Evolutionary conservation across 305 asterid species (phyloP).

Genomic region (Fraxinus platypoda): DNA sequence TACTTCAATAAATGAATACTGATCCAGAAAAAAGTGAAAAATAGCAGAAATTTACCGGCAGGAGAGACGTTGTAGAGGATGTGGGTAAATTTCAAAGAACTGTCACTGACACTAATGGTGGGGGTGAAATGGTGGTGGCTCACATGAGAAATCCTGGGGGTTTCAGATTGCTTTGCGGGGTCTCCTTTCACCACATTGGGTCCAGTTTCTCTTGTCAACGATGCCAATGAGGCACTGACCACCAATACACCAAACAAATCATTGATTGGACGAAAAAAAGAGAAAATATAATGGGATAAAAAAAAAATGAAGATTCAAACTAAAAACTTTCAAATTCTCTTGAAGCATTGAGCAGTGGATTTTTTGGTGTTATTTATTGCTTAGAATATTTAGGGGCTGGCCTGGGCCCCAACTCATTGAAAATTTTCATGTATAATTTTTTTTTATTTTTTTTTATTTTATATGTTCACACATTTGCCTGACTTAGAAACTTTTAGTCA

Average conservation of each 20-base stretch:
- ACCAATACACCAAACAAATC: neutral
- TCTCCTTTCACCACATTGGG: conserved; percentile 94
- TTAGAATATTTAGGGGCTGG: neutral
- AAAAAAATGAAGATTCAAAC: neutral
- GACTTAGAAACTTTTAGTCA: neutral
- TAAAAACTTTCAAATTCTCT: neutral
- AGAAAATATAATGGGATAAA: neutral
- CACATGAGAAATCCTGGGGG: conserved; percentile 59
- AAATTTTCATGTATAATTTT: too few species aligned
- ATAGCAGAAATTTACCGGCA: conserved; percentile 53
- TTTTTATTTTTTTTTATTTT: too few species aligned
- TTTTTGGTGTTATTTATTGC: neutral
- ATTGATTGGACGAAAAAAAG: neutral
- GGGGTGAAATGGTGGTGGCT: conserved; percentile 53
- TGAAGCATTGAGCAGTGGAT: neutral
- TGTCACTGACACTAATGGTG: conserved; percentile 61
- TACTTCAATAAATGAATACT: conserved; percentile 2
- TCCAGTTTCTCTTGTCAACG: conserved; percentile 85
- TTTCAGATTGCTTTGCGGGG: conserved; percentile 64
- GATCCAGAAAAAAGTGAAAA: neutral
- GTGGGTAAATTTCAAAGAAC: conserved; percentile 90
- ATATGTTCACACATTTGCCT: neutral
- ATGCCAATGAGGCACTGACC: conserved; percentile 85
- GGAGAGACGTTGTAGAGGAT: conserved; percentile 95
- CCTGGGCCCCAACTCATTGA: neutral